Evolutionary conservation across 495 filamentous ascomycete genomes (phyloP).

Genomic region (Lophium mytilinum): DNA sequence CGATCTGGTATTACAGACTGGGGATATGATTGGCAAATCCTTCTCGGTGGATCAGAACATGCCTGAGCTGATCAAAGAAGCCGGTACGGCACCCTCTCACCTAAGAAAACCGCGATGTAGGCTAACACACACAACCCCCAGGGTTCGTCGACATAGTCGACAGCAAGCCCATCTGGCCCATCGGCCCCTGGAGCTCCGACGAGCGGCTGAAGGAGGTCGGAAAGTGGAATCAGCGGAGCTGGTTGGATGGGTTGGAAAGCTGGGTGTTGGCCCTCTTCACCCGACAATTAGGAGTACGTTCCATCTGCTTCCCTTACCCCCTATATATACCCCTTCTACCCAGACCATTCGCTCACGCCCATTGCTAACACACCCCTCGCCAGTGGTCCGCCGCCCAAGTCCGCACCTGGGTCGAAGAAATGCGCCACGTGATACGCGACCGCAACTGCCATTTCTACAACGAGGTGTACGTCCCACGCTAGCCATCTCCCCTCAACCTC

Average conservation of each 20-base stretch:
- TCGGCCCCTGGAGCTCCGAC: slow-evolving; percentile 21
- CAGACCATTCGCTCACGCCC: background rate
- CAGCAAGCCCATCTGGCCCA: slow-evolving; percentile 18
- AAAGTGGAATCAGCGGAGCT: slow-evolving; percentile 18
- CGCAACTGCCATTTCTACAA: slow-evolving; percentile 25
- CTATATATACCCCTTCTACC: background rate
- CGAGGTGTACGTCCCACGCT: slow-evolving; percentile 9
- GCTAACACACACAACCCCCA: background rate
- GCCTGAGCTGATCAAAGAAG: slow-evolving; percentile 4
- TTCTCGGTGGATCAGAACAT: slow-evolving; percentile 13
- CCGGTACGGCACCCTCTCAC: background rate
- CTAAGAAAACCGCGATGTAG: background rate
- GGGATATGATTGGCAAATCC: slow-evolving; percentile 15
- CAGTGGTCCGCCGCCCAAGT: slow-evolving; percentile 24
- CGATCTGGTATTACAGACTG: slow-evolving; percentile 2
- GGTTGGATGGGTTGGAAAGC: slow-evolving; percentile 16
- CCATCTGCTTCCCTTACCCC: background rate
- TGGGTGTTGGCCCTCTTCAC: slow-evolving; percentile 22
- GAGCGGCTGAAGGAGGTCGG: slow-evolving; percentile 21
- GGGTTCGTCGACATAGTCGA: slow-evolving; percentile 21
- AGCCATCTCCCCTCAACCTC: background rate
- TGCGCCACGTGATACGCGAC: slow-evolving; percentile 13
- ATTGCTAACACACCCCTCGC: background rate
- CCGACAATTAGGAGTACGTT: slow-evolving; percentile 14
- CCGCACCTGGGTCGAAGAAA: slow-evolving; percentile 10